Evolutionary conservation across 768 basidiomycete genomes (phyloP), one percentile per base, ranked within the genome.

Genomic region (Amanita pallidorosea): DNA sequence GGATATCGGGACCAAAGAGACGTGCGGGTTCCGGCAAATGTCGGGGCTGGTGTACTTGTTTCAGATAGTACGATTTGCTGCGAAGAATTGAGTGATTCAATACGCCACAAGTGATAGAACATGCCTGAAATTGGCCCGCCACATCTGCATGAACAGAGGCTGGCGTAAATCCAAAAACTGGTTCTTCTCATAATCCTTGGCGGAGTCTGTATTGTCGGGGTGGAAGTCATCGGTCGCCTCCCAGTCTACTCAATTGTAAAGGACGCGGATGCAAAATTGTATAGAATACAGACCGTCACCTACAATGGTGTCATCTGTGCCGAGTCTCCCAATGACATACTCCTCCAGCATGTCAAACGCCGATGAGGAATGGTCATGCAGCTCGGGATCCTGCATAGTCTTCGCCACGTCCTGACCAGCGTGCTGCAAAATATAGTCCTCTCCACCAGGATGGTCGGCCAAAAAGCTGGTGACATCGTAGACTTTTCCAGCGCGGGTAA

Each of bases 41-140:
- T 38, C 96, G 79, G 1, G 96, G 95, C 64, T 97, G 93, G 65
- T 99, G 96, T 0, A 99, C 89, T 65, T 99, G 96, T 59, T 90
- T 79, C 45, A 99, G 72, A 63, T 99, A 99, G 65, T 93, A 98
- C 3, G 86, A 80, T 73, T 99, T 99, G 62, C 88, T 89, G 43
- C 50, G 46, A 13, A 31, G 9, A 7, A 22, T 55, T 38, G 31
- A 38, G 40, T 25, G 23, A 34, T 20, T 56, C 11, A 52, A 54
- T 37, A 52, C 37, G 18, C 15, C 3, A 38, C 48, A 4, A 20
- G 6, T 23, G 33, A 45, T 17, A 8, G n/a, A 33, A 65, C 74
- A 22, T 53, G 81, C 85, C 82, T 86, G 61, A 88, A 96, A 65
- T 92, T 87, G 13, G 80, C 79, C 55, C 81, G 69, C 88, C 87